A percentile compares a stretch with the other conserved stretches of the same genome.
Evolutionary conservation across 1,284 basidiomycete species (phyloP).

Genomic region (Marasmius tenuissimus): DNA sequence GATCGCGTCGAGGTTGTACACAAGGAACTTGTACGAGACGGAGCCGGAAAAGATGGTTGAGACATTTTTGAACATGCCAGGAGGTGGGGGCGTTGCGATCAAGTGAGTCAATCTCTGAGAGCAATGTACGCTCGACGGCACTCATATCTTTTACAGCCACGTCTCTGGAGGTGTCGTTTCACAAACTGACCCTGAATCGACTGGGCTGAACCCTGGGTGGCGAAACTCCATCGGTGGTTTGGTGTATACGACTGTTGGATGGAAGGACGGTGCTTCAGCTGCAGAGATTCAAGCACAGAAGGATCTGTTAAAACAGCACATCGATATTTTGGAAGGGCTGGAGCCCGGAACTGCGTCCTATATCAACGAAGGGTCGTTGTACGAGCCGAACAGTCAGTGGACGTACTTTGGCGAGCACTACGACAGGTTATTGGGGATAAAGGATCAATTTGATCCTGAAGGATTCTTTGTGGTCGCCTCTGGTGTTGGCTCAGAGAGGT

Average conservation of each 20-base stretch:
- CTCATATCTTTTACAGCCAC: conserved; percentile 20
- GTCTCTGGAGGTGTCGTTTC: conserved; percentile 39
- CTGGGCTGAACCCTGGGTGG: conserved; percentile 43
- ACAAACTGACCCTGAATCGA: conserved; percentile 30
- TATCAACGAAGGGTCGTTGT: conserved; percentile 45
- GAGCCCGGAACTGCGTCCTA: conserved; percentile 34
- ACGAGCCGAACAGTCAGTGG: conserved; percentile 28
- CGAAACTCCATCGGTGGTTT: conserved; percentile 33
- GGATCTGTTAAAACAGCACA: conserved; percentile 17
- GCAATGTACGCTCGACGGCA: neutral
- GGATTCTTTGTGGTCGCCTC: conserved; percentile 30
- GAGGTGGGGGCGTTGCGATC: neutral
- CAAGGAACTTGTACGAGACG: neutral
- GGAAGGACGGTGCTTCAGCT: conserved; percentile 31
- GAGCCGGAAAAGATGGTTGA: neutral
- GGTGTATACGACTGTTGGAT: conserved; percentile 21
- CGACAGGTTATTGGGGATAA: conserved; percentile 23
- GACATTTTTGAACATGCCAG: neutral
- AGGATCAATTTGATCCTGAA: conserved; percentile 28
- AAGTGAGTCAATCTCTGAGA: neutral
- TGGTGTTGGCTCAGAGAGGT: conserved; percentile 28
- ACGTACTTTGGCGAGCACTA: conserved; percentile 34
- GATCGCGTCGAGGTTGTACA: neutral
- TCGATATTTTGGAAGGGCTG: conserved; percentile 26
- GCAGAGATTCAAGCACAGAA: conserved; percentile 21